Base-by-base conservation (phyloP, 805 yeast species). In the Schwanniomyces pseudopolymorphus region DNA sequence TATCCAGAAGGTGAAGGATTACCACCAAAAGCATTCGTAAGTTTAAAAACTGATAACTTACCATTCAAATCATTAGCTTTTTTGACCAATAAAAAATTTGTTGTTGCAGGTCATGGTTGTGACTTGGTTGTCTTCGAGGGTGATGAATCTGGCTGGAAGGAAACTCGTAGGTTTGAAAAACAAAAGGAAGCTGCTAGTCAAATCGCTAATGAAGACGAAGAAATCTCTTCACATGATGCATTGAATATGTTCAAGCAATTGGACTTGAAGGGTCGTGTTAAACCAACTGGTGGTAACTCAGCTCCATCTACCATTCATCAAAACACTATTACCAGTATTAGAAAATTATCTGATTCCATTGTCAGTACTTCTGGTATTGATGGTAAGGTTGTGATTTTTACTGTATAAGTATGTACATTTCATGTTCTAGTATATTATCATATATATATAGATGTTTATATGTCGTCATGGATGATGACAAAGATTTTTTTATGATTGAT, bases 231-330 rank as follows among this genome's bases (percentile, higher is more conserved):
- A 52, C 87, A 86, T 52, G 80, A 85, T 53, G 95, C 95, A 5
- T 79, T 94, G 66, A 87, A 87, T 71, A 89, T 92, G 91, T 94
- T 94, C 74, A 84, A 89, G 68, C 96, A 92, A 67, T 74, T 94
- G 78, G 99, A 94, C 70, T 79, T 92, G 65, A 94, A 90, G 75
- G 99, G 99, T 49, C 80, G 87, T 47, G 80, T 80, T 43, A 71
- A 72, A 44, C 74, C 69, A 3, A 47, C 44, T 41, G 64, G 61
- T 67, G 46, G 64, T 64, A 55, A 57, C 28, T 66, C 58, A 52
- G 77, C 72, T 33, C 75, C 86, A 66, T 78, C 78, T 43, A 89
- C 96, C 13, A 80, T 88, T 48, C 98, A 94, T 70, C 97, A 91
- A 69, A 94, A 92, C 70, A 84, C 97, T 28, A 85, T 94, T 62